Conservation (phyloP, 139 green algal species). For the Asterochloris erici region DNA sequence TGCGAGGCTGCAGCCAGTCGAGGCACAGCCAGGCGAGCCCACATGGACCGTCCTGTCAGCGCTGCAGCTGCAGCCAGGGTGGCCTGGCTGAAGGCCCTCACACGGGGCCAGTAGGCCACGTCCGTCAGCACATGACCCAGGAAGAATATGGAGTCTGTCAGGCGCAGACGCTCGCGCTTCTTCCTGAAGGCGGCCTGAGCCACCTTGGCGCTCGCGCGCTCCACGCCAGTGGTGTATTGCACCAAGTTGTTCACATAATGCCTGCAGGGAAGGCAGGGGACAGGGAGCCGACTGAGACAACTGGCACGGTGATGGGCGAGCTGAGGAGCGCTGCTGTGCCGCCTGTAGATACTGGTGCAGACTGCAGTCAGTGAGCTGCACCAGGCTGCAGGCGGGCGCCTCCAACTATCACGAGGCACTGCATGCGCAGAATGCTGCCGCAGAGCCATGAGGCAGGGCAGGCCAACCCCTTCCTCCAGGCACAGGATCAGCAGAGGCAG, state of each 20-base stretch:
- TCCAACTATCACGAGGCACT: too few relatives aligned
- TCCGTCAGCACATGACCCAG: conserved; percentile 20
- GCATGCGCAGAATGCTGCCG: too few relatives aligned
- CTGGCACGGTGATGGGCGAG: too few relatives aligned
- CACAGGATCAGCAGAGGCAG: too few relatives aligned
- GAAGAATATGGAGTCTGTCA: conserved; percentile 14
- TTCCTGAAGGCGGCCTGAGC: conserved; percentile 3
- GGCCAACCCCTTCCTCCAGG: too few relatives aligned
- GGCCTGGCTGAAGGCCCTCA: conserved; percentile 13
- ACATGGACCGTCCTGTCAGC: conserved; percentile 7
- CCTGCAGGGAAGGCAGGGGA: conserved; percentile 5
- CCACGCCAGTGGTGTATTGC: conserved; percentile 10
- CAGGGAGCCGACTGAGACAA: too few relatives aligned
- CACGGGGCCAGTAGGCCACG: conserved; percentile 14
- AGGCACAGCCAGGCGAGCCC: neutral
- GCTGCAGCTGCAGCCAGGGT: conserved; percentile 2
- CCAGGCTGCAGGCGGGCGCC: too few relatives aligned
- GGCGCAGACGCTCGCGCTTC: neutral
- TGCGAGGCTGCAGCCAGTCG: neutral
- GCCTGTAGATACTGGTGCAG: too few relatives aligned
- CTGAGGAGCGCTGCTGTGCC: too few relatives aligned
- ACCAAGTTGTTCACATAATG: conserved; percentile 30
- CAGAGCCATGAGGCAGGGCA: too few relatives aligned
- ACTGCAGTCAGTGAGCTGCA: too few relatives aligned
- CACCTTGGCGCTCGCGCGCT: neutral